Conservation (phyloP, 139 green algal genomes). For the Trebouxia sp. region DNA sequence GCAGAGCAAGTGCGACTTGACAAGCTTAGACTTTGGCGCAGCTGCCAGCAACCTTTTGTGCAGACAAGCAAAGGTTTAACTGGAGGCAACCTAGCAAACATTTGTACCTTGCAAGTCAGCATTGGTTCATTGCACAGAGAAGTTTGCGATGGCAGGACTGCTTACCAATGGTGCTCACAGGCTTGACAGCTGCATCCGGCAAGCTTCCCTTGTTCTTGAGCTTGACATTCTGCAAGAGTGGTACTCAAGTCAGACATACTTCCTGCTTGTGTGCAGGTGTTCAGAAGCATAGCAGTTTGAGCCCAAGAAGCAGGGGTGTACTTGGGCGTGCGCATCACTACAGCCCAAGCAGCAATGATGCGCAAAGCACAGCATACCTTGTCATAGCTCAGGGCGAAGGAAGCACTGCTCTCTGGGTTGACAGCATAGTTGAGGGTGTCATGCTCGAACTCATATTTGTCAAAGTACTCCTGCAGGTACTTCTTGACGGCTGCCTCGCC, state of each 20-base stretch:
- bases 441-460: slow-evolving; percentile 16
- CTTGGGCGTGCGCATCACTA: too few relatives aligned
- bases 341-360: too few relatives aligned
- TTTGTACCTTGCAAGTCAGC: too few relatives aligned
- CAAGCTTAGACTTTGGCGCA: too few relatives aligned
- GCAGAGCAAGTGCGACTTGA: too few relatives aligned
- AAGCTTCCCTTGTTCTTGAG: slow-evolving; percentile 14
- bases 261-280: neutral
- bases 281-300: too few relatives aligned
- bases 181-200: neutral
- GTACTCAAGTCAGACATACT: neutral
- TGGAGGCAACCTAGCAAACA: too few relatives aligned
- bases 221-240: neutral
- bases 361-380: neutral
- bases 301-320: too few relatives aligned
- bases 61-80: too few relatives aligned
- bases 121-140: too few relatives aligned
- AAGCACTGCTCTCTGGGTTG: slow-evolving; percentile 6
- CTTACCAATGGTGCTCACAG: neutral
- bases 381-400: slow-evolving; percentile 17
- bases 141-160: too few relatives aligned
- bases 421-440: slow-evolving; percentile 6
- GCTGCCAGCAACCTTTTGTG: too few relatives aligned
- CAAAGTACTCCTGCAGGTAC: slow-evolving; percentile 7
- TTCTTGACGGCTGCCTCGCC: slow-evolving; percentile 2